Conservation (phyloP, 345 rosid genomes). For the Bruguiera parviflora region DNA sequence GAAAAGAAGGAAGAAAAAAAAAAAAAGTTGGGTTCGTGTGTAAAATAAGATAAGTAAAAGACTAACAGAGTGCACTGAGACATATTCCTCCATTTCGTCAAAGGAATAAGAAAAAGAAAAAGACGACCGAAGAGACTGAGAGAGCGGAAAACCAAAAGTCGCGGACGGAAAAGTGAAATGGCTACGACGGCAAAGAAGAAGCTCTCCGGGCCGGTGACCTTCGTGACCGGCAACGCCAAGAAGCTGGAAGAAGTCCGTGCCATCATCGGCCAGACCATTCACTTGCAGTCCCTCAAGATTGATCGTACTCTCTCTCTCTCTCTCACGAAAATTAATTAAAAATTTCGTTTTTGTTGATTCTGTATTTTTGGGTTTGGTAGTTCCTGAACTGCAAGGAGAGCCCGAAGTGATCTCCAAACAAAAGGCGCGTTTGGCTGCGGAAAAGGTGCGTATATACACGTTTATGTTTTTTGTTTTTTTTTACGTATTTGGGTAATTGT, state of each 20-base stretch:
- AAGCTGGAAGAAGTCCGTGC: constrained; percentile 93
- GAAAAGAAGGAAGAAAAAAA: too few relatives aligned
- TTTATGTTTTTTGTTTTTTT: not conserved
- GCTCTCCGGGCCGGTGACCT: constrained; percentile 75
- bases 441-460: constrained; percentile 31
- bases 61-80: too few relatives aligned
- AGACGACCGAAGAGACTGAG: too few relatives aligned
- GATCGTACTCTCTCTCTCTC: constrained; percentile 42
- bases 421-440: constrained; percentile 91
- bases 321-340: too few relatives aligned
- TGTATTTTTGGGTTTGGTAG: constrained; percentile 26
- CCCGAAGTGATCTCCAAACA: constrained; percentile 86
- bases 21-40: too few relatives aligned
- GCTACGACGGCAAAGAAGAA: constrained; percentile 36
- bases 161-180: not conserved
- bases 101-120: too few relatives aligned
- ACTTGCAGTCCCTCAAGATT: constrained; percentile 80
- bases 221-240: constrained; percentile 92
- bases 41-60: too few relatives aligned
- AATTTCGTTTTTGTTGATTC: not conserved
- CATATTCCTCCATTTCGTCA: too few relatives aligned
- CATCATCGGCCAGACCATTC: constrained; percentile 75
- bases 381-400: constrained; percentile 94
- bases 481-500: not conserved
- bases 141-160: too few relatives aligned